Conservation (phyloP, 2,329 filamentous ascomycete species). For the Pseudogymnoascus sp. region DNA sequence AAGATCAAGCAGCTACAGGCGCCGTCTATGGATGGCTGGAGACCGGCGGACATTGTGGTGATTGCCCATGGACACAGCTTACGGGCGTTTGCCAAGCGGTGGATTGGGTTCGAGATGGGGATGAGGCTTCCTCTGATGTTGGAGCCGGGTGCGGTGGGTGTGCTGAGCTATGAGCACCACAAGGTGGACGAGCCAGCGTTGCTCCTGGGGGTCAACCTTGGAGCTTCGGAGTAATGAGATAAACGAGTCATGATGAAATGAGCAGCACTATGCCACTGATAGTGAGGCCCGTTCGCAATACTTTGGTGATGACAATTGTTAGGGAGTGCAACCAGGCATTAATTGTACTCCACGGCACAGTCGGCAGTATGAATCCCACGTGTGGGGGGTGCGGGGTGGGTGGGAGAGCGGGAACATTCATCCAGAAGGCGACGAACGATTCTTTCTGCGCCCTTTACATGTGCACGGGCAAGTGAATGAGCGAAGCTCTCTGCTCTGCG, state of each 20-base stretch:
- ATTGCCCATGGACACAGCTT: slow-evolving; percentile 90
- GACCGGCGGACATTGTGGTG: slow-evolving; percentile 62
- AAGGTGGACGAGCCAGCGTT: slow-evolving; percentile 73
- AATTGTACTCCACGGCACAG: background rate
- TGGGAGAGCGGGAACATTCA: background rate
- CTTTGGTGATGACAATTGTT: background rate
- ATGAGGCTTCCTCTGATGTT: slow-evolving; percentile 73
- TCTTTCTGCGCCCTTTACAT: background rate
- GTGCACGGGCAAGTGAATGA: background rate
- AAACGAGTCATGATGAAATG: background rate
- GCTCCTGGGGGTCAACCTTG: slow-evolving; percentile 47
- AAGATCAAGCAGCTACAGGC: slow-evolving; percentile 64
- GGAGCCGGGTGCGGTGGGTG: slow-evolving; percentile 76
- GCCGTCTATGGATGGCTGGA: slow-evolving; percentile 27
- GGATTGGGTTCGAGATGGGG: slow-evolving; percentile 65
- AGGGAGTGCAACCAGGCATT: background rate
- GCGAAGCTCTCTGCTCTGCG: background rate
- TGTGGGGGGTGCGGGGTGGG: background rate
- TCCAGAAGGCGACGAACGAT: background rate
- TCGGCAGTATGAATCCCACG: background rate
- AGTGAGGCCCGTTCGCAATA: background rate
- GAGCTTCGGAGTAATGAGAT: background rate
- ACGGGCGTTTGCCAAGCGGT: slow-evolving; percentile 81
- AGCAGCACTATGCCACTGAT: background rate
- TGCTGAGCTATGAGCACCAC: slow-evolving; percentile 71